Base-by-base conservation (phyloP, 352 stramenopile genomes). In the Pythium rishiriense region DNA sequence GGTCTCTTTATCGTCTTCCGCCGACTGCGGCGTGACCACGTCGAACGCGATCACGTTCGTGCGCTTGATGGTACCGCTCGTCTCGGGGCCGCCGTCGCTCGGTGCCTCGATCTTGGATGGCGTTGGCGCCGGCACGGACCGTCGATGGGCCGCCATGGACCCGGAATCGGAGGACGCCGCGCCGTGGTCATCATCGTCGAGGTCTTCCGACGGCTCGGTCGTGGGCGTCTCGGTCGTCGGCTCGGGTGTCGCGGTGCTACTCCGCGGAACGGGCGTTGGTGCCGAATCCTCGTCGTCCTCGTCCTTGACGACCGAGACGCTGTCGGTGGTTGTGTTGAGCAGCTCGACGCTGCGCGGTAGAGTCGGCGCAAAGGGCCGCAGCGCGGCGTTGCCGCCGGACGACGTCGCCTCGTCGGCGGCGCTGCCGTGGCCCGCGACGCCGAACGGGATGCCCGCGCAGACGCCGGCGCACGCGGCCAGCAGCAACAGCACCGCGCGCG, bases 31-130 rank as follows among this genome's bases (percentile, higher is more conserved):
- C 2, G 31, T 8, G 3, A 47, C 12, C 12, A 65, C 58, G 24
- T 65, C 58, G 33, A 58, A 65, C n/a, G 33, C 35, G 19, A 65
- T 65, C 8, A 39, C 58, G 31, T 65, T 65, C 15, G 43, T 64
- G 22, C 57, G 48, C 22, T 64, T 64, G 10, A 42, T 43, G 11
- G 31, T 29, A 31, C 39, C 14, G 9, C 14, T 17, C 15, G 31
- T 22, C 3, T 19, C 50, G 47, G 47, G 19, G 24, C 24, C 17
- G 47, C 47, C 22, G 24, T 39, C 28, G 14, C 26, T 49, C 4
- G 42, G n/a, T 28, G 25, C 12, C n/a, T 49, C 42, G 22, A 1
- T 9, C 15, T 42, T n/a, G 29, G 35, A 39, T 37, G 35, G 22
- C 25, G 17, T 14, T 25, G 51, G n/a, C 41, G 11, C 19, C 41